These are phyloP conservation scores for Penicillium brasilianum DNA, from an alignment of 2,329 filamentous ascomycete species.

Conservation along the genomic window DNA sequence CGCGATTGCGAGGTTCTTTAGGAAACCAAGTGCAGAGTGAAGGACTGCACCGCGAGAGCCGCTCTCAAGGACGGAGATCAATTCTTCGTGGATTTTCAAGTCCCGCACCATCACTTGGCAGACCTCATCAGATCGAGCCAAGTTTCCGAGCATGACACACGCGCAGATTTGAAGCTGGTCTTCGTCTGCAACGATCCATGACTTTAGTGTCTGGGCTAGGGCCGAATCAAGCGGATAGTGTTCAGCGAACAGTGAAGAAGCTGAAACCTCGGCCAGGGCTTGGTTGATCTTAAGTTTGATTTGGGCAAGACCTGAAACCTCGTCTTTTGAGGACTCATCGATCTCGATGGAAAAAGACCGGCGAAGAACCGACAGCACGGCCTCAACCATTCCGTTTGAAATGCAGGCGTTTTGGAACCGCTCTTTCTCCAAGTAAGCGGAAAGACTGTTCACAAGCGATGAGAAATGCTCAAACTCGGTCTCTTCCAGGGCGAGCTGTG, in stretches of 20 bases:
- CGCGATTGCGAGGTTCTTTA: constrained; percentile 55
- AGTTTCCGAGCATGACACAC: constrained; percentile 55
- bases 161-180: constrained; percentile 54
- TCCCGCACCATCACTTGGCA: constrained; percentile 49
- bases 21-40: constrained; percentile 52
- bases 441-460: constrained; percentile 40
- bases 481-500: constrained; percentile 38
- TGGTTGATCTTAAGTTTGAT: constrained; percentile 48
- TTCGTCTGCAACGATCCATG: constrained; percentile 47
- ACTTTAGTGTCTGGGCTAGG: constrained; percentile 43
- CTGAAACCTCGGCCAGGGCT: constrained; percentile 48
- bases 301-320: constrained; percentile 42
- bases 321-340: constrained; percentile 37
- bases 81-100: constrained; percentile 45
- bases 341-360: constrained; percentile 37
- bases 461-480: constrained; percentile 39
- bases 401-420: constrained; percentile 47
- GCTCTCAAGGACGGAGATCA: constrained; percentile 48
- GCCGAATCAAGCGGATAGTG: constrained; percentile 46
- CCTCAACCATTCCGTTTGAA: constrained; percentile 38
- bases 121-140: constrained; percentile 51
- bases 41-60: constrained; percentile 48
- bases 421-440: constrained; percentile 43
- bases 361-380: constrained; percentile 39
- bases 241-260: constrained; percentile 42